Conservation (phyloP, 805 yeast species). For the Torulaspora gathmanii region DNA sequence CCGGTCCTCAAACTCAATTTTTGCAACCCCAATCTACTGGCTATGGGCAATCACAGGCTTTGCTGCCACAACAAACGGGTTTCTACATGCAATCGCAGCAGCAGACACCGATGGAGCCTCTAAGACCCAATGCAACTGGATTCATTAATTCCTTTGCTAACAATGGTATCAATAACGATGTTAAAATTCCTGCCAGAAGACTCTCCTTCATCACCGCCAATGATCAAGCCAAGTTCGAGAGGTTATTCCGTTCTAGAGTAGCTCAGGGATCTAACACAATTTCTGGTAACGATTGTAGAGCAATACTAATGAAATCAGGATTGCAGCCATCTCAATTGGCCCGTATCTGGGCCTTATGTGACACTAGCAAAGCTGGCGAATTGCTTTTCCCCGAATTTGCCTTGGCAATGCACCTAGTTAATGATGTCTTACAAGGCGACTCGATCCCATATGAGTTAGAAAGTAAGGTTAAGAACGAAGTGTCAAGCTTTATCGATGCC, state of each 20-base stretch:
- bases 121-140: constrained; percentile 45
- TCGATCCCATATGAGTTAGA: constrained; percentile 71
- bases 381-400: constrained; percentile 93
- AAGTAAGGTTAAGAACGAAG: constrained; percentile 71
- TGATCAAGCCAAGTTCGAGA: constrained; percentile 85
- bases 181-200: constrained; percentile 71
- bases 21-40: constrained; percentile 14
- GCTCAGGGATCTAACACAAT: constrained; percentile 48
- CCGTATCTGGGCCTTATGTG: constrained; percentile 88
- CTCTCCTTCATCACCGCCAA: constrained; percentile 77
- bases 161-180: constrained; percentile 48
- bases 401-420: constrained; percentile 81
- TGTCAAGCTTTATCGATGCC: constrained; percentile 81
- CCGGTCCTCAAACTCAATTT: constrained; percentile 13
- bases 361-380: constrained; percentile 78
- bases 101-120: constrained; percentile 31
- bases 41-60: constrained; percentile 35
- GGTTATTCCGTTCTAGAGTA: constrained; percentile 75
- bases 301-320: constrained; percentile 74
- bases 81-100: constrained; percentile 36
- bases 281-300: constrained; percentile 69
- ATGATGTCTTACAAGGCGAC: constrained; percentile 71
- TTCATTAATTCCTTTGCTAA: constrained; percentile 41
- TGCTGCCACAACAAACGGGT: constrained; percentile 42
- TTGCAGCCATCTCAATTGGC: constrained; percentile 70